These are phyloP conservation scores for Podaxis sp. DNA, from an alignment of 768 basidiomycete species.

Conservation along the genomic window DNA sequence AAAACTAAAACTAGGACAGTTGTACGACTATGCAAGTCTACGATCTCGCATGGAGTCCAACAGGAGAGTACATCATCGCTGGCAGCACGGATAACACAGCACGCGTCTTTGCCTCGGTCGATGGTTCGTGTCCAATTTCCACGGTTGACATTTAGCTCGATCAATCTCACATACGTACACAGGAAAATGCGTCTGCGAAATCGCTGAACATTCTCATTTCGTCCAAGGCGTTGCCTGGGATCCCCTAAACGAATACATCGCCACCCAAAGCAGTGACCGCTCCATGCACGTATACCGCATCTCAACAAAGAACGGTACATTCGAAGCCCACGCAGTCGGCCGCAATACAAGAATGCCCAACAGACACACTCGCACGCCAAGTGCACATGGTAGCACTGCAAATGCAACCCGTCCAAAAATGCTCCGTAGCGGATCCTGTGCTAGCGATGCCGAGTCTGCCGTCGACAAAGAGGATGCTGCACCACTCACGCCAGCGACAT, in stretches of 20 bases:
- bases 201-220: constrained; percentile 93
- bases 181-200: constrained; percentile 88
- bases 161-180: constrained; percentile 18
- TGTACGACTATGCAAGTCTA: constrained; percentile 96
- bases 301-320: constrained; percentile 71
- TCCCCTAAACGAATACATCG: constrained; percentile 94
- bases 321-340: constrained; percentile 90
- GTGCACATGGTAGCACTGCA: constrained; percentile 39
- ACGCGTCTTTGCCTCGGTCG: constrained; percentile 71
- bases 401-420: constrained; percentile 51
- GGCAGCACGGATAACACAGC: constrained; percentile 97
- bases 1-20: constrained; percentile 38
- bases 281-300: constrained; percentile 95
- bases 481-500: constrained; percentile 66
- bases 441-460: constrained; percentile 71
- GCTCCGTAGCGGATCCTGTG: constrained; percentile 68
- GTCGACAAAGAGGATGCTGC: constrained; percentile 38
- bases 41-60: constrained; percentile 96
- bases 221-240: constrained; percentile 99
- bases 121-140: constrained; percentile 49
- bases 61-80: constrained; percentile 91
- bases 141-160: not conserved
- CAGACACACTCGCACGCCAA: constrained; percentile 72
- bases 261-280: constrained; percentile 95
- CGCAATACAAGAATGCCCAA: constrained; percentile 80